Percentiles rank a stretch among this genome's conserved stretches.
Evolutionary conservation across 305 asterid species (phyloP).

Genomic region (Fraxinus platypoda): DNA sequence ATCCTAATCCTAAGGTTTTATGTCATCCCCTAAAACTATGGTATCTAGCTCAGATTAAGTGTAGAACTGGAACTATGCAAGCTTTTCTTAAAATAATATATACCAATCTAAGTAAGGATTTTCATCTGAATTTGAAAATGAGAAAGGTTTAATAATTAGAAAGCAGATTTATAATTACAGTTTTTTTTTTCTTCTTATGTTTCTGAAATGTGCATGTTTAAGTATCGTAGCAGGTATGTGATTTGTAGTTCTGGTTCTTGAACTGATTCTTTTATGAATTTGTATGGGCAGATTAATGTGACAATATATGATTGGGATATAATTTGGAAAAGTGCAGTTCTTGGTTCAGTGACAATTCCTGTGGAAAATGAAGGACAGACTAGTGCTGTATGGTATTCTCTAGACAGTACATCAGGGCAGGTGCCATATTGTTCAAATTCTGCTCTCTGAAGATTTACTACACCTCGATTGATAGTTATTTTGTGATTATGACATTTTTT

Average conservation of each 20-base stretch:
- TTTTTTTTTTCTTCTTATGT: neutral
- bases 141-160: neutral
- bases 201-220: slow-evolving; percentile 3
- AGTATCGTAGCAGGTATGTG: slow-evolving; percentile 13
- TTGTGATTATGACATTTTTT: slow-evolving; percentile 15
- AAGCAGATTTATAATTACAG: neutral
- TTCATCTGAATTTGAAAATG: slow-evolving; percentile 1
- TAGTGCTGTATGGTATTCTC: slow-evolving; percentile 72
- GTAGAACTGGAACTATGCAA: neutral
- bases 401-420: slow-evolving; percentile 90
- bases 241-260: slow-evolving; percentile 16
- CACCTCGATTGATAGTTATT: neutral
- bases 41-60: neutral
- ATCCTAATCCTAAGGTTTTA: neutral
- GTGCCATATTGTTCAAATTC: slow-evolving; percentile 33
- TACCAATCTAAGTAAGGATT: neutral
- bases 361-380: slow-evolving; percentile 78
- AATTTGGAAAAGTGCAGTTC: slow-evolving; percentile 99
- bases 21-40: neutral
- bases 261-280: slow-evolving; percentile 40
- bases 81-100: neutral
- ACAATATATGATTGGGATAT: slow-evolving; percentile 99
- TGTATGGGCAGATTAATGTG: slow-evolving; percentile 75
- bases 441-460: slow-evolving; percentile 16
- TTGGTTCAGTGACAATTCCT: slow-evolving; percentile 80